These are phyloP conservation scores for Saccharomyces hybrid DNA, from an alignment of 1,139 yeast species.

Conservation along the genomic window DNA sequence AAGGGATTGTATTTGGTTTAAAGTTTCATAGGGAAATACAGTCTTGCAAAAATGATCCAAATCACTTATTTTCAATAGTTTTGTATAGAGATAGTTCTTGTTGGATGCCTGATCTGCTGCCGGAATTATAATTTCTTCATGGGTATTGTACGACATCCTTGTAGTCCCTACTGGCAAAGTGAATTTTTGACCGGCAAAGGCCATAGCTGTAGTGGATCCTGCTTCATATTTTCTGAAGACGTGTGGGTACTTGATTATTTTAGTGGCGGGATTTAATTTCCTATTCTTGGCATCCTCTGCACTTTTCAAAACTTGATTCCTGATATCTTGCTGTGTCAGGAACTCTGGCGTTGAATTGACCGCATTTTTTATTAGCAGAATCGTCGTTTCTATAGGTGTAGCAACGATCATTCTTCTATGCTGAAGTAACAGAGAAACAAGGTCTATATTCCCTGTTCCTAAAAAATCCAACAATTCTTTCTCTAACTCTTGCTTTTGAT, in stretches of 20 bases:
- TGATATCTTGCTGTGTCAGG: conserved; percentile 51
- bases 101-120: conserved; percentile 42
- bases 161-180: conserved; percentile 77
- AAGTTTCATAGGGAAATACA: conserved; percentile 69
- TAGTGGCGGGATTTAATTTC: conserved; percentile 41
- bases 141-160: conserved; percentile 51
- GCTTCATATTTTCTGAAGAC: conserved; percentile 69
- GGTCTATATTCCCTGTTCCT: conserved; percentile 79
- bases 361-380: conserved; percentile 9
- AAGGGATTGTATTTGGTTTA: conserved; percentile 86
- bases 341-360: conserved; percentile 26
- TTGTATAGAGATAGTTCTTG: conserved; percentile 43
- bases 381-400: conserved; percentile 22
- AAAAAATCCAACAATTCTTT: conserved; percentile 69
- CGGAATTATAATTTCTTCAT: conserved; percentile 83
- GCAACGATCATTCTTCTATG: conserved; percentile 36
- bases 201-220: conserved; percentile 48
- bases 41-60: conserved; percentile 76
- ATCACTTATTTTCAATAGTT: conserved; percentile 50
- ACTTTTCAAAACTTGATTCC: conserved; percentile 50
- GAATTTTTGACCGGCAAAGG: conserved; percentile 74
- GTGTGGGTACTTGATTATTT: conserved; percentile 67
- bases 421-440: conserved; percentile 60
- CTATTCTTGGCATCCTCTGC: conserved; percentile 45
- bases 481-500: conserved; percentile 38